These are phyloP conservation scores for Raddia distichophylla DNA, from an alignment of 176 grass and related monocot species.

Conservation along the genomic window DNA sequence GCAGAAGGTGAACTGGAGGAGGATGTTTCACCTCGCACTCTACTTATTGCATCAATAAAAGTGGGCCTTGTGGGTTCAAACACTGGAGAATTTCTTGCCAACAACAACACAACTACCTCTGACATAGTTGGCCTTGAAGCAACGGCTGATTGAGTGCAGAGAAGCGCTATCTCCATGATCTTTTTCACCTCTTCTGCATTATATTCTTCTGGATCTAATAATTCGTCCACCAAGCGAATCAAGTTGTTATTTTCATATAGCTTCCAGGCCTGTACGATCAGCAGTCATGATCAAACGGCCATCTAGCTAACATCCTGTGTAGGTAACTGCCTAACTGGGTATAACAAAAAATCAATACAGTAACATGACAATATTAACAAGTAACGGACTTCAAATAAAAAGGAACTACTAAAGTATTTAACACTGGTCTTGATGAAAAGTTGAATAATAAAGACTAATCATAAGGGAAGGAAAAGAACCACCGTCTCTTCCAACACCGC, in stretches of 20 bases:
- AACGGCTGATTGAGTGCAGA: constrained; percentile 79
- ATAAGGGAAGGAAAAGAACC: too few relatives aligned
- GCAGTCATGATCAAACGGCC: constrained; percentile 13
- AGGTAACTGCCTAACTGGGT: background rate
- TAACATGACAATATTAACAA: constrained; percentile 14
- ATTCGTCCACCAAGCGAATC: constrained; percentile 60
- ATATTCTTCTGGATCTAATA: constrained; percentile 63
- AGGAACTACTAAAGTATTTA: constrained; percentile 26
- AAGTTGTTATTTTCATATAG: constrained; percentile 64
- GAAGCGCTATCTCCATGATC: constrained; percentile 68
- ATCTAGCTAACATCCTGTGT: background rate
- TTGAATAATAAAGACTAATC: background rate
- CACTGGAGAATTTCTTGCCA: constrained; percentile 47
- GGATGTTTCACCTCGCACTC: constrained; percentile 54
- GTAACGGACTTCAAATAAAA: constrained; percentile 3
- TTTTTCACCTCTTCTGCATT: constrained; percentile 55
- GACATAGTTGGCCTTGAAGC: constrained; percentile 78
- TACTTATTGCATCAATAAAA: constrained; percentile 71
- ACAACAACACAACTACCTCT: constrained; percentile 64
- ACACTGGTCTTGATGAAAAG: background rate
- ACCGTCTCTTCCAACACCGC: too few relatives aligned
- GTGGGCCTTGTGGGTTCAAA: constrained; percentile 62
- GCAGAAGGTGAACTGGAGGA: constrained; percentile 63
- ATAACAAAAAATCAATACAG: constrained; percentile 32
- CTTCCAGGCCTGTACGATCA: constrained; percentile 65